A percentile compares a stretch with the other conserved stretches of the same genome.
Conservation (phyloP, 2,329 filamentous ascomycete genomes). For the Trichoderma sp. region DNA sequence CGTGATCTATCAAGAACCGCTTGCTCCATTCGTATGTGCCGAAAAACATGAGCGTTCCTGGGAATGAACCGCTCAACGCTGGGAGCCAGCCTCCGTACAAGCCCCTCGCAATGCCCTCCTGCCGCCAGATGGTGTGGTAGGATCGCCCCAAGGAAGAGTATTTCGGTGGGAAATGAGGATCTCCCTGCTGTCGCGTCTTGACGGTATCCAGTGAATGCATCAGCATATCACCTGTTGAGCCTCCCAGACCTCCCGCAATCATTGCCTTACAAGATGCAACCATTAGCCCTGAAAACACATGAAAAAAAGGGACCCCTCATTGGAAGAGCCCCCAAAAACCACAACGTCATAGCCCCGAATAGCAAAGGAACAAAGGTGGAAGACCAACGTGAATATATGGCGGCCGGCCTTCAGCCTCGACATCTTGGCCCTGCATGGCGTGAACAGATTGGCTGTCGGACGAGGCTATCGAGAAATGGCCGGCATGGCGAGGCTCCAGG, state of each 20-base stretch:
- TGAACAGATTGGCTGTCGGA: constrained; percentile 28
- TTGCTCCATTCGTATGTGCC: constrained; percentile 97
- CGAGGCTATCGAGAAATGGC: constrained; percentile 28
- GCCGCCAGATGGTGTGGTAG: constrained; percentile 88
- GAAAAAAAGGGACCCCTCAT: not conserved
- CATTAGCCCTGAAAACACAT: not conserved
- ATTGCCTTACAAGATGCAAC: constrained; percentile 63
- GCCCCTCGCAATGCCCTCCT: constrained; percentile 83
- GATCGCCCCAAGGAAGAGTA: constrained; percentile 88
- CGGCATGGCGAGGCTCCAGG: constrained; percentile 36
- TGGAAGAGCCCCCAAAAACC: not conserved
- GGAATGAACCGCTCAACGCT: constrained; percentile 87
- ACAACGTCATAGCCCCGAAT: not conserved
- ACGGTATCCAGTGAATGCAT: constrained; percentile 99
- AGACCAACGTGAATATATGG: constrained; percentile 44
- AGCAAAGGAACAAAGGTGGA: not conserved
- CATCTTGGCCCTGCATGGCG: constrained; percentile 39
- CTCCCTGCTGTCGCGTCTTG: constrained; percentile 96
- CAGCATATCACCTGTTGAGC: constrained; percentile 90
- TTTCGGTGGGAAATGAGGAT: constrained; percentile 87
- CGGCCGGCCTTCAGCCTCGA: constrained; percentile 44
- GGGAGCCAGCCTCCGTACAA: constrained; percentile 93
- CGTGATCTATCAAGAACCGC: constrained; percentile 78
- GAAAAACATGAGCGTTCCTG: constrained; percentile 92
- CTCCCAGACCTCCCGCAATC: constrained; percentile 90